Conservation (phyloP, 169 alveolate species). For the Plasmodium coatneyi region DNA sequence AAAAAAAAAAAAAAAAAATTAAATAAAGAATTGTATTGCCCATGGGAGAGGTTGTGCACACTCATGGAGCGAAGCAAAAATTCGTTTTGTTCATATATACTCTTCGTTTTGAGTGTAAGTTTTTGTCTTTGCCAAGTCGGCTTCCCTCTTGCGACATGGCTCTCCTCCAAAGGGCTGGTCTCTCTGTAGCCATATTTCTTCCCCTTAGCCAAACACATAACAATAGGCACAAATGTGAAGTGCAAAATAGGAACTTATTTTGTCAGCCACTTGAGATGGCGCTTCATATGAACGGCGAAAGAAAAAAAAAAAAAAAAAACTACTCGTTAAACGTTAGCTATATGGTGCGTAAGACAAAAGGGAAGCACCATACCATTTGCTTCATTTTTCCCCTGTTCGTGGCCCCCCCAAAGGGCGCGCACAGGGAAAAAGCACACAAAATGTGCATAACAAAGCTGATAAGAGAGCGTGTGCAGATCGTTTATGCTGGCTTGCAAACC, state of each 20-base stretch:
- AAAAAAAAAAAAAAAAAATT: neutral
- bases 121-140: neutral
- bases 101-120: neutral
- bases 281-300: neutral
- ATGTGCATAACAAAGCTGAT: neutral
- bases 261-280: neutral
- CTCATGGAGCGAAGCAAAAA: neutral
- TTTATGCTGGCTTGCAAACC: neutral
- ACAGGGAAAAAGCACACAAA: too few relatives aligned
- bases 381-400: neutral
- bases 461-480: neutral
- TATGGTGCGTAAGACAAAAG: neutral
- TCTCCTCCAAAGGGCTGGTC: neutral
- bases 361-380: neutral
- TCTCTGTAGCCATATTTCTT: neutral
- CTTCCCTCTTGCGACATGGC: neutral
- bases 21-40: neutral
- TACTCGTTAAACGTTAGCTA: neutral
- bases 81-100: neutral
- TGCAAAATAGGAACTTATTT: neutral
- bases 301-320: too few relatives aligned
- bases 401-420: neutral
- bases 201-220: neutral
- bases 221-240: neutral
- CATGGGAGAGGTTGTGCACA: neutral